Evolutionary conservation across 2,329 filamentous ascomycete species (phyloP).

Genomic region (Tothia fuscella): DNA sequence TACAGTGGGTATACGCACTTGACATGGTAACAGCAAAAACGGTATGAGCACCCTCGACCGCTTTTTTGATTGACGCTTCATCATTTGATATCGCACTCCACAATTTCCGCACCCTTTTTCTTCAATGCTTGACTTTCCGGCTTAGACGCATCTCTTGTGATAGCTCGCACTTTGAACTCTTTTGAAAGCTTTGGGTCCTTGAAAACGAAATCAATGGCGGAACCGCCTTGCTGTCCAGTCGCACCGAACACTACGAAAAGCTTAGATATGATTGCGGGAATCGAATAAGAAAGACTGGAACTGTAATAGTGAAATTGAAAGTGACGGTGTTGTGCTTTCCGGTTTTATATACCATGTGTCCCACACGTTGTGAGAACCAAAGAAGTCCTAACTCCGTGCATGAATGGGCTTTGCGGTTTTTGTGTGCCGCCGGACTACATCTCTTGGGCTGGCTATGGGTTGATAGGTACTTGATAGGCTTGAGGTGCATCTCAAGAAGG

Average conservation of each 20-base stretch:
- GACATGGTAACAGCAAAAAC: slow-evolving; percentile 20
- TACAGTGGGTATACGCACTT: background rate
- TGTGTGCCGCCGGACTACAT: too few relatives aligned
- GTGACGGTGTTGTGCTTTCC: too few relatives aligned
- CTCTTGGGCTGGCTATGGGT: too few relatives aligned
- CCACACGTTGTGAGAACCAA: too few relatives aligned
- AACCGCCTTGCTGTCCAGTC: slow-evolving; percentile 41
- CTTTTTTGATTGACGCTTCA: slow-evolving; percentile 9
- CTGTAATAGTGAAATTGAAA: background rate
- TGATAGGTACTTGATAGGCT: too few relatives aligned
- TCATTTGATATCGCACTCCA: slow-evolving; percentile 2
- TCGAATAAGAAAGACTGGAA: too few relatives aligned
- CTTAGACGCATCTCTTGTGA: slow-evolving; percentile 34
- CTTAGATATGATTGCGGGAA: slow-evolving; percentile 10
- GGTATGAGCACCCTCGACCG: slow-evolving; percentile 16
- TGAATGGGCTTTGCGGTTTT: too few relatives aligned
- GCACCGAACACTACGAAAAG: slow-evolving; percentile 34
- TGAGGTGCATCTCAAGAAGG: too few relatives aligned
- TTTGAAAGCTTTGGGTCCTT: slow-evolving; percentile 32
- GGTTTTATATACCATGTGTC: too few relatives aligned
- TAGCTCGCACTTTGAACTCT: slow-evolving; percentile 37
- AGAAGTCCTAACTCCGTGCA: too few relatives aligned
- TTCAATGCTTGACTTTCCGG: background rate
- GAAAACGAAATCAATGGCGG: slow-evolving; percentile 35
- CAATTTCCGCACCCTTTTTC: slow-evolving; percentile 9